Conservation (phyloP, 2,329 filamentous ascomycete species). For the Orbilia blumenaviensis region DNA sequence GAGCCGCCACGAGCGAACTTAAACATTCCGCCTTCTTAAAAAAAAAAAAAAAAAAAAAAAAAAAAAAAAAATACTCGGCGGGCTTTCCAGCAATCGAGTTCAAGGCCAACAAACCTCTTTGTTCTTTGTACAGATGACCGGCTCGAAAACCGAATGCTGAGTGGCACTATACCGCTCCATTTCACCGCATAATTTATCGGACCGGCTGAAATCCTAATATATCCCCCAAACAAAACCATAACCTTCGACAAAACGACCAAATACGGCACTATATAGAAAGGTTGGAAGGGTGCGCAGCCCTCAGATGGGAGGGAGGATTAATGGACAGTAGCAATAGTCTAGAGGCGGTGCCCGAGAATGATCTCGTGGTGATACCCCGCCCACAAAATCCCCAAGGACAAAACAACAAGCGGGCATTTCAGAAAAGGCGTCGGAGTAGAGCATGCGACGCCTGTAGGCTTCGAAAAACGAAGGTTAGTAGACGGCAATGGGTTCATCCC, state of each 20-base stretch:
- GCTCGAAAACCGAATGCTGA: background rate
- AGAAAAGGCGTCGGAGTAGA: constrained; percentile 57
- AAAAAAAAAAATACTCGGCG: constrained; percentile 18
- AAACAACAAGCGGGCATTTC: constrained; percentile 56
- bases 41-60: no score
- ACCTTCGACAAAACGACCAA: background rate
- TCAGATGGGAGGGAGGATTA: background rate
- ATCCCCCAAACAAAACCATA: background rate
- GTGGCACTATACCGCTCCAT: background rate
- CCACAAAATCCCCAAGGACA: constrained; percentile 33
- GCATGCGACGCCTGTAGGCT: constrained; percentile 58
- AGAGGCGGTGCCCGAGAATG: constrained; percentile 47
- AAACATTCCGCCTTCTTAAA: constrained; percentile 10
- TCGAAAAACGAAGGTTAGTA: constrained; percentile 58
- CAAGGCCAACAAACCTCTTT: constrained; percentile 2
- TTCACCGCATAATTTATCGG: background rate
- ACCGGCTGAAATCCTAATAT: background rate
- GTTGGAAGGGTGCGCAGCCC: background rate
- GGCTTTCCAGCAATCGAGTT: constrained; percentile 14
- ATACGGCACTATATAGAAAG: background rate
- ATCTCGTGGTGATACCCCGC: constrained; percentile 53
- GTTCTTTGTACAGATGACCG: constrained; percentile 6
- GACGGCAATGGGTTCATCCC: background rate
- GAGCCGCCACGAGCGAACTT: constrained; percentile 15
- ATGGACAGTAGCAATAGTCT: constrained; percentile 35